Base-by-base conservation (phyloP, 1,284 basidiomycete species). In the Termitomyces sp. region DNA sequence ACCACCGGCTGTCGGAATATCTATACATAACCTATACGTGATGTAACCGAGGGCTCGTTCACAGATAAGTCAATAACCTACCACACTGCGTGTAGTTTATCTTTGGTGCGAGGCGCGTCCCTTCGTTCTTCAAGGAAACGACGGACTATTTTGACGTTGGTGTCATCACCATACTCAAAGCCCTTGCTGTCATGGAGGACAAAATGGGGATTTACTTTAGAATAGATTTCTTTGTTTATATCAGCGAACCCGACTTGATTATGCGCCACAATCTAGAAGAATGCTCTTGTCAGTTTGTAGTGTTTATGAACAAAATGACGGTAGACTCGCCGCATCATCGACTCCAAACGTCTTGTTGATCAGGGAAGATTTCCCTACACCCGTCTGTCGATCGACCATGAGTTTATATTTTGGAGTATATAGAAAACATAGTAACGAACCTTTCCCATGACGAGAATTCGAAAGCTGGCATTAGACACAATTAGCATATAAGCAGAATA, bases 61-160 rank as follows among this genome's bases (percentile, higher is more conserved):
- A 17, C 30, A 46, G 24, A 4, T 4, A 5, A 17, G 5, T 17
- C 50, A 30, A 34, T 13, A 34, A 19, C 62, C n/a, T 44, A 67
- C 65, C 65, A 68, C 9, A 69, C 59, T 40, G 67, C 67, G 55
- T 69, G 67, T 1, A 69, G 46, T 51, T 59, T 59, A 46, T 69
- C 64, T 42, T 64, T 63, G 7, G 67, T 40, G 17, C 58, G 44
- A 17, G 53, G 40, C 53, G 41, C 53, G n/a, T 40, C 42, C 46
- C 52, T 57, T 13, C 61, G 58, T 7, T 56, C 56, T 5, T 55
- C 30, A 40, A 68, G 61, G 45, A 68, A 68, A 2, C 53, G 40
- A 24, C 52, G 47, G 3, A 67, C 67, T 31, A 55, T 60, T 1
- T 65, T 50, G 30, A 65, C 61, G 34, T 64, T 68, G 17, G 47